Conservation (phyloP, 768 basidiomycete genomes). For the Lactarius hengduanensis region DNA sequence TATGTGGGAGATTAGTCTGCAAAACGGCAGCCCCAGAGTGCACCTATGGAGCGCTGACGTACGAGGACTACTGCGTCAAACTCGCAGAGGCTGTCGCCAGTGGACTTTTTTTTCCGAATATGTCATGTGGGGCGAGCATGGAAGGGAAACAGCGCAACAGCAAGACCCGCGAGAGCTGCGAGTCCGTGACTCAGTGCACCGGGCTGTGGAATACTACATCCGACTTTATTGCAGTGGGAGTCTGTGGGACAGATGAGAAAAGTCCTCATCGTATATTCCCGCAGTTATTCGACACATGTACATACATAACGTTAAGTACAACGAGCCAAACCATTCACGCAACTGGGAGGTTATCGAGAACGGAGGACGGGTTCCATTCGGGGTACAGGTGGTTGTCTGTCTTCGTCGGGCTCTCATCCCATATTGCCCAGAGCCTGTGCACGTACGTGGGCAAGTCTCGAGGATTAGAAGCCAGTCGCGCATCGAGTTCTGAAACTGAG, state of each 20-base stretch:
- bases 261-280: neutral
- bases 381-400: conserved; percentile 26
- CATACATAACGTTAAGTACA: neutral
- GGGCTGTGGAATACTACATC: no score
- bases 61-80: no score
- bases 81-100: no score
- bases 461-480: conserved; percentile 17
- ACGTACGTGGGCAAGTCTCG: conserved; percentile 6
- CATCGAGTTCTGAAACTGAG: conserved; percentile 17
- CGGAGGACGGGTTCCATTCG: conserved; percentile 28
- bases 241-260: neutral
- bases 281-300: neutral
- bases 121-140: no score
- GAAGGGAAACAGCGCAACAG: no score
- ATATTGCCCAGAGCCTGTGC: neutral
- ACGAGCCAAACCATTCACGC: neutral
- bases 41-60: no score
- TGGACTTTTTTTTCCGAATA: no score
- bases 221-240: no score
- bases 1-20: no score
- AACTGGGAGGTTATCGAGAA: conserved; percentile 18
- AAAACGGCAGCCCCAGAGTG: no score
- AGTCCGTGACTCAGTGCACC: no score
- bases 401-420: neutral
- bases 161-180: no score